A percentile compares a stretch with the other conserved stretches of the same genome.
Evolutionary conservation across 306 rosid genomes (phyloP).

Genomic region (Cicer arietinum): DNA sequence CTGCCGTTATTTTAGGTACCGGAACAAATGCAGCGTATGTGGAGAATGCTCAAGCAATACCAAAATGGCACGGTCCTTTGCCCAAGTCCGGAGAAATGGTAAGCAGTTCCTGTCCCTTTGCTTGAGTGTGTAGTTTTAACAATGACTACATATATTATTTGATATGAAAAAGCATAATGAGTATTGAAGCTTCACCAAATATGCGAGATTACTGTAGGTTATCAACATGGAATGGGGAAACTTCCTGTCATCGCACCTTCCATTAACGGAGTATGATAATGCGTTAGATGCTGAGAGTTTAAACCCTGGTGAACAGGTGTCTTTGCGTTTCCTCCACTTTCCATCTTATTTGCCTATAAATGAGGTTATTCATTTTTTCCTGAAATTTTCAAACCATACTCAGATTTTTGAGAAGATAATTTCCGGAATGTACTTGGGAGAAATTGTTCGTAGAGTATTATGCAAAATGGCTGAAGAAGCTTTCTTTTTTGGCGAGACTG

Average conservation of each 20-base stretch:
- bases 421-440: conserved; percentile 94
- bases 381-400: conserved; percentile 8
- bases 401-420: conserved; percentile 90
- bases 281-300: conserved; percentile 82
- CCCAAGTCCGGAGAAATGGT: conserved; percentile 95
- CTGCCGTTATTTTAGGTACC: conserved; percentile 89
- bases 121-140: conserved; percentile 27
- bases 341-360: neutral
- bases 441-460: conserved; percentile 77
- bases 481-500: conserved; percentile 69
- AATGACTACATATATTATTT: conserved; percentile 24
- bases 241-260: conserved; percentile 85
- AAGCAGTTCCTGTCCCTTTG: conserved; percentile 34
- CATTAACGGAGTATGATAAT: conserved; percentile 78
- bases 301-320: conserved; percentile 90
- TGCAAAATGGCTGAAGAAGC: conserved; percentile 88
- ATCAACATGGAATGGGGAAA: conserved; percentile 99
- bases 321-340: conserved; percentile 1
- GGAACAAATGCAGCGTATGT: conserved; percentile 96
- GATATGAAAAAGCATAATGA: conserved; percentile 30
- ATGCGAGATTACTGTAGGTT: conserved; percentile 56
- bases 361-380: neutral
- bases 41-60: conserved; percentile 86
- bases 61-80: conserved; percentile 89
- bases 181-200: conserved; percentile 23